Base-by-base conservation (phyloP, 2,329 filamentous ascomycete species). In the Cryoendolithus antarcticus region DNA sequence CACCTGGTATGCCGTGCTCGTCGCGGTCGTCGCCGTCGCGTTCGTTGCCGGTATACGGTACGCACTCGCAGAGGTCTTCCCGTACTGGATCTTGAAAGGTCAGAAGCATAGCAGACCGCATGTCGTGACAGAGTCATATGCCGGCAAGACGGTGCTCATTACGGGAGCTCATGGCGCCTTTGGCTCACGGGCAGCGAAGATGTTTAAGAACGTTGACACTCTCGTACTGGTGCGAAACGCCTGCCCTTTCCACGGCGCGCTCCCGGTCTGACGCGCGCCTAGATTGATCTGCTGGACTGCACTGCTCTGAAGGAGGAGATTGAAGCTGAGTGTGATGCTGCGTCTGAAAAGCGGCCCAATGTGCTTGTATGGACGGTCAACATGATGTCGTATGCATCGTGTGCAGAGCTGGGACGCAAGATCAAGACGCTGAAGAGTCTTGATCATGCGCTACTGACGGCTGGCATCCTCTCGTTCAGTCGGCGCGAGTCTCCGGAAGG, bases 111-210 rank as follows among this genome's bases (percentile, higher is more conserved):
- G 38, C 11, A 21, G 30, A 13, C 38, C 38, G 7, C 34, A 38
- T 8, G 38, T 44, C 9, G 38, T 9, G n/a, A 37, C 33, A 8
- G 7, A 12, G 2, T 15, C 30, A 0, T 43, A 31, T 11, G 9
- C 30, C n/a, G 41, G 38, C 8, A 37, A 40, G 35, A 63, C 52
- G 7, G 51, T 65, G 33, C 59, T 70, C 15, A 59, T 69, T 3
- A 70, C 65, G 0, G 65, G 65, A 32, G 42, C 42, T 8, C 34
- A 41, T 30, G 42, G 42, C 9, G 42, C 42, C 4, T 44, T 38
- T 19, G 42, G 42, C 3, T 44, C 42, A 4, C n/a, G 42, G 32
- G 42, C 39, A 3, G 42, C 42, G 2, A 37, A 38, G n/a, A 32
- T 38, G 12, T 41, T 44, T 9, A 38, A 39, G 12, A 36, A 37